Base-by-base conservation (phyloP, 2,329 filamentous ascomycete genomes). In the Colletotrichum sp. region DNA sequence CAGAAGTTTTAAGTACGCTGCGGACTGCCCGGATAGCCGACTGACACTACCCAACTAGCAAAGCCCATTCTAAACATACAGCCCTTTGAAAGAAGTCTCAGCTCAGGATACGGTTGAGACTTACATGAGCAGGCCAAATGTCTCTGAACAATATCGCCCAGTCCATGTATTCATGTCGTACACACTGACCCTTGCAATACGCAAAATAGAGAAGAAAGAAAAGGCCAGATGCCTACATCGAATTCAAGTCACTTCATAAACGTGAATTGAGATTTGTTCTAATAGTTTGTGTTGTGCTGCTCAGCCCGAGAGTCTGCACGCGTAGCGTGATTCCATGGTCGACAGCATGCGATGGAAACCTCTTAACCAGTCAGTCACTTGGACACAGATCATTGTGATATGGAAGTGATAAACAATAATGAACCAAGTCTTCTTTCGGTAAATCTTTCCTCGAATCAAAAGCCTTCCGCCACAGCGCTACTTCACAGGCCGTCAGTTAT, bases 21-120 rank as follows among this genome's bases (percentile, higher is more conserved):
- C 36, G 36, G 36, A 39, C 36, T 39, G 8, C 7, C 16, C 36
- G 36, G 15, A 16, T 39, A 39, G 15, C 34, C 34, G 7, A 8
- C 34, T 39, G 34, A 39, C 34, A 39, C 36, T 39, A 18, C 16
- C 16, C 1, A 16, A 0, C 16, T 18, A 39, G 0, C 16, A 39
- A 39, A 39, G 36, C 36, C 1, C 16, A 6, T 39, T 43, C 16
- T n/a, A 3, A 48, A 21, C 6, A 48, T 21, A 13, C 6, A 21
- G 6, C 10, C 5, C 1, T 48, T 48, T 21, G 0, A 13, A 48
- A 4, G 10, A 12, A 7, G n/a, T 6, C 10, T 7, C 43, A 13
- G 18, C n/a, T 48, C n/a, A 21, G 1, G 0, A 2, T 7, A 48
- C 6, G 0, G 1, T 21, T 48, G 0, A 21, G n/a, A 21, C n/a